These are phyloP conservation scores for Solanum hybrid DNA, from an alignment of 305 asterid species.

Conservation along the genomic window DNA sequence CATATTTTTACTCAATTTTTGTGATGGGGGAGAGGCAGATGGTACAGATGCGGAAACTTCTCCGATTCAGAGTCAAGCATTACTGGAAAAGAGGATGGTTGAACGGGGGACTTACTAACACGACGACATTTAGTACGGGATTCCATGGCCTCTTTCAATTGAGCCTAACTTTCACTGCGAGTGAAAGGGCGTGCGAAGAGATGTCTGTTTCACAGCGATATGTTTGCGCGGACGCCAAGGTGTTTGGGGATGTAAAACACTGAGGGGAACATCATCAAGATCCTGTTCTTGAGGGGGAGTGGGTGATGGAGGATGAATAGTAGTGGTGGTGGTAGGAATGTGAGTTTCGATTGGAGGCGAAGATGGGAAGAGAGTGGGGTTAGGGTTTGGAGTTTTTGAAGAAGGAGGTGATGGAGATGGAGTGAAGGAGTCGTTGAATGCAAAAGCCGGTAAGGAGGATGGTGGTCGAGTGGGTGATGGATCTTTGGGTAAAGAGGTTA, in stretches of 20 bases:
- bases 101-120: background rate
- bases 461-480: background rate
- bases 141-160: too few relatives aligned
- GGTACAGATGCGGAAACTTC: background rate
- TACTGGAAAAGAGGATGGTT: background rate
- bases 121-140: background rate
- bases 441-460: background rate
- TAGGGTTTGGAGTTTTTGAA: background rate
- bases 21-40: background rate
- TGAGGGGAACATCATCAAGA: background rate
- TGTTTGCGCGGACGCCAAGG: accelerated
- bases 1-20: background rate
- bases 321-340: background rate
- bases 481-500: background rate
- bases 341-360: background rate
- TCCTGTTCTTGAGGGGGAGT: background rate
- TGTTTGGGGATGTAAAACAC: background rate
- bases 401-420: background rate
- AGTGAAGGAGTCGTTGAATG: background rate
- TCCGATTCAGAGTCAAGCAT: background rate
- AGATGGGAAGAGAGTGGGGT: too few relatives aligned
- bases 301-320: background rate
- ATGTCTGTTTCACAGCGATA: background rate
- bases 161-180: background rate
- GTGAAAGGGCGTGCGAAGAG: background rate